Evolutionary conservation across 1,139 yeast genomes (phyloP).

Genomic region (Geotrichum restrictum): DNA sequence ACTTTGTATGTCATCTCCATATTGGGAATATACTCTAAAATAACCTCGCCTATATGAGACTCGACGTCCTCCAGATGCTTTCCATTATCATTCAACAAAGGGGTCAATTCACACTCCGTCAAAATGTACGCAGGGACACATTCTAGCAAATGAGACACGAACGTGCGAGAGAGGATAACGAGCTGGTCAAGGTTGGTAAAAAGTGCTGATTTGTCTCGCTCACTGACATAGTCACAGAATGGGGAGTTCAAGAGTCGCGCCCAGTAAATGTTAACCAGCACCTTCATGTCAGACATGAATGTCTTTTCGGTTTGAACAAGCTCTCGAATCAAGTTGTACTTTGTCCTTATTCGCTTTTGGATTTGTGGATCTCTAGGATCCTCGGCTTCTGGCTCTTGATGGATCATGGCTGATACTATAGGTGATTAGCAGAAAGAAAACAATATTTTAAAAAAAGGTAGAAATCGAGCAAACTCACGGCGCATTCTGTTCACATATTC

Average conservation of each 20-base stretch:
- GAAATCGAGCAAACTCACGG: not conserved
- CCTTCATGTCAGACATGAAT: constrained; percentile 39
- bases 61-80: constrained; percentile 29
- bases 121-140: constrained; percentile 31
- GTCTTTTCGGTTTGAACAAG: constrained; percentile 38
- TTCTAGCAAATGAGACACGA: constrained; percentile 30
- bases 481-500: not conserved
- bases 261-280: constrained; percentile 35
- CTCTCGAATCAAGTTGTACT: constrained; percentile 37
- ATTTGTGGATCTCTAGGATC: not conserved
- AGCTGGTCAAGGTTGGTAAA: constrained; percentile 37
- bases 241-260: constrained; percentile 29
- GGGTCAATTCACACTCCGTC: constrained; percentile 20
- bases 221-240: constrained; percentile 31
- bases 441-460: not conserved
- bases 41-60: constrained; percentile 36
- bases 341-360: constrained; percentile 27
- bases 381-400: not conserved
- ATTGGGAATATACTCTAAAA: constrained; percentile 34
- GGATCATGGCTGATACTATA: constrained; percentile 3
- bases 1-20: constrained; percentile 36
- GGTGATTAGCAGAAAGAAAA: too few relatives aligned
- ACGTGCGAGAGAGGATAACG: constrained; percentile 30
- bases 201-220: constrained; percentile 31
- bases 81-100: constrained; percentile 19